These are phyloP conservation scores for Trichosporon sp. DNA, from an alignment of 1,284 basidiomycete species.

Conservation along the genomic window DNA sequence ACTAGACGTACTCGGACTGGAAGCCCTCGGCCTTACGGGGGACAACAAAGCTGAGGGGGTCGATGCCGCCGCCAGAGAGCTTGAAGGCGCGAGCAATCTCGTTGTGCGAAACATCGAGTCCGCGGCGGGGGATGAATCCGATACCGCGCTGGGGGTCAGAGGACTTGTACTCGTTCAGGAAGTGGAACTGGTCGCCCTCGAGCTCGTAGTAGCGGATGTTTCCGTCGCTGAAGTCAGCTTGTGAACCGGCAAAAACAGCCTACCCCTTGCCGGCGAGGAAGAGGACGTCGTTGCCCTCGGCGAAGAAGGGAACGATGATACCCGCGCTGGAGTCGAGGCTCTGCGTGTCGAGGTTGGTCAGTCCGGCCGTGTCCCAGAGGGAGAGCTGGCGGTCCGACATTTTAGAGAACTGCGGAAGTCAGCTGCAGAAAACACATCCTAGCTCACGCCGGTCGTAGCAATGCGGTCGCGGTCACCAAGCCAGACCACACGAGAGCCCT, in stretches of 20 bases:
- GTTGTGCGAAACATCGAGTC: conserved; percentile 80
- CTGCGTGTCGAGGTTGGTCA: conserved; percentile 69
- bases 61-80: conserved; percentile 67
- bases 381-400: conserved; percentile 88
- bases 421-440: neutral
- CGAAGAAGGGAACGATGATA: conserved; percentile 96
- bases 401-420: conserved; percentile 64
- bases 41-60: conserved; percentile 89
- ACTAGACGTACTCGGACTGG: conserved; percentile 44
- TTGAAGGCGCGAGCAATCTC: conserved; percentile 97
- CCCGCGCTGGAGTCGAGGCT: conserved; percentile 83
- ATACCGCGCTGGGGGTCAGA: conserved; percentile 83
- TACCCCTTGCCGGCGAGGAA: conserved; percentile 70
- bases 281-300: conserved; percentile 80
- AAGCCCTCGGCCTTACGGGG: conserved; percentile 64
- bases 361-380: conserved; percentile 74
- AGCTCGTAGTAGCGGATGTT: conserved; percentile 95
- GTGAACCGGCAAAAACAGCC: conserved; percentile 5
- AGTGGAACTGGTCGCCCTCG: conserved; percentile 75
- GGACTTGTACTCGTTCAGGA: conserved; percentile 82
- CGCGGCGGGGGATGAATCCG: conserved; percentile 88
- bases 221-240: conserved; percentile 62
- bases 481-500: conserved; percentile 85
- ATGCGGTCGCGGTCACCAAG: conserved; percentile 83
- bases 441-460: conserved; percentile 71